Base-by-base conservation (phyloP, 768 basidiomycete genomes). In the Suillus tomentosus region DNA sequence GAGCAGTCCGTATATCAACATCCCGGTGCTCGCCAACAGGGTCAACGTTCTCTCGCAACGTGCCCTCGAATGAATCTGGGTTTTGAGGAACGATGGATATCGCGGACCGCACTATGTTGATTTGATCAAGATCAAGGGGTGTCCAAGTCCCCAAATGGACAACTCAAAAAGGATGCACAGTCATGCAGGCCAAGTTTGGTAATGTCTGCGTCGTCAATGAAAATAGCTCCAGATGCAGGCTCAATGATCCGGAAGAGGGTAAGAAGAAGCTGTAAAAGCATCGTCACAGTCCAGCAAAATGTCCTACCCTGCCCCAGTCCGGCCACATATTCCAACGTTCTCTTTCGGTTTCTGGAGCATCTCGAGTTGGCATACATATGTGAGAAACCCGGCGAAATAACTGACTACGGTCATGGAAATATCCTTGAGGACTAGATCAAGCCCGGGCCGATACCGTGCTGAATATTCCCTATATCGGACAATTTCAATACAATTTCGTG, bases 31-130 rank as follows among this genome's bases (percentile, higher is more conserved):
- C 79, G 1, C 90, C 89, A n/a, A 91, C 83, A 9, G 95, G 96
- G 74, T 97, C 96, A 62, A 97, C 90, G 71, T 97, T 97, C 68
- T 94, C 88, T 62, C 94, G 84, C 17, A 94, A 75, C 0, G 88
- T 88, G 5, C 90, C 90, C 71, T 88, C 87, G 66, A 89, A 89
- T 24, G 89, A 70, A 71, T 89, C 88, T 3, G 87, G 85, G 66
- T 79, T 87, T 74, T 96, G 94, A 2, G 94, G 94, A 17, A 95
- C 92, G 71, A 96, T 96, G 3, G 91, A 90, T 63, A 96, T 87
- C 40, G 82, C 82, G 5, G 89, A 89, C 10, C 92, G 87, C 56
- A 94, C 91, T 68, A 57, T 61, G 53, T 11, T 37, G 54, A 50
- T 11, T 39, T 43, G 19, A 50, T 22, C 40, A 53, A 39, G 19